Conservation (phyloP, 768 basidiomycete species). For the Ephemerocybe angulata region DNA sequence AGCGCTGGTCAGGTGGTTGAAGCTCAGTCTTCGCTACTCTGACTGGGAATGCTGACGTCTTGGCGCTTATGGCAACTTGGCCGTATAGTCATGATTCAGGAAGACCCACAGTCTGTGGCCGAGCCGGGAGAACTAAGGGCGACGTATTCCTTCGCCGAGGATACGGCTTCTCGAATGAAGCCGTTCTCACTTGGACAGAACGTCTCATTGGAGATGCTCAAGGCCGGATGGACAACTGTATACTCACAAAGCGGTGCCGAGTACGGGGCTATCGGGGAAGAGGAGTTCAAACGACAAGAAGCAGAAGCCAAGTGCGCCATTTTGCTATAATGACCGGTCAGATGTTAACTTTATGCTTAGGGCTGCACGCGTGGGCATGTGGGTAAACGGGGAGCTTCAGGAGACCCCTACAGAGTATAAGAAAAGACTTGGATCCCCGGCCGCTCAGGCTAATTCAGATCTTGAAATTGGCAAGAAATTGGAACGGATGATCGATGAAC, state of each 20-base stretch:
- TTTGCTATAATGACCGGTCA: background rate
- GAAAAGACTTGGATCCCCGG: slow-evolving; percentile 42
- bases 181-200: background rate
- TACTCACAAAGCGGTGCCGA: background rate
- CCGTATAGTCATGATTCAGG: too few species aligned
- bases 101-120: too few species aligned
- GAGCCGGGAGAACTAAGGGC: too few species aligned
- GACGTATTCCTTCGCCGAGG: too few species aligned
- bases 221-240: background rate
- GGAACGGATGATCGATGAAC: too few species aligned
- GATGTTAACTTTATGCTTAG: slow-evolving; percentile 32
- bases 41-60: too few species aligned
- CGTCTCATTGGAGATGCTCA: background rate
- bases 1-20: too few species aligned
- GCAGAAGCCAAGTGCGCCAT: slow-evolving; percentile 55
- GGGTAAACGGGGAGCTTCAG: slow-evolving; percentile 48
- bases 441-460: background rate
- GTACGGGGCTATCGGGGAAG: background rate
- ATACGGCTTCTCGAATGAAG: too few species aligned
- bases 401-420: slow-evolving; percentile 85
- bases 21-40: too few species aligned
- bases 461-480: background rate
- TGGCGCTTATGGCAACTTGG: too few species aligned
- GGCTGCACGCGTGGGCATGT: slow-evolving; percentile 66
- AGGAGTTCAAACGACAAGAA: slow-evolving; percentile 37